Evolutionary conservation across 331 rosid species (phyloP).

Genomic region (Saraca asoca): DNA sequence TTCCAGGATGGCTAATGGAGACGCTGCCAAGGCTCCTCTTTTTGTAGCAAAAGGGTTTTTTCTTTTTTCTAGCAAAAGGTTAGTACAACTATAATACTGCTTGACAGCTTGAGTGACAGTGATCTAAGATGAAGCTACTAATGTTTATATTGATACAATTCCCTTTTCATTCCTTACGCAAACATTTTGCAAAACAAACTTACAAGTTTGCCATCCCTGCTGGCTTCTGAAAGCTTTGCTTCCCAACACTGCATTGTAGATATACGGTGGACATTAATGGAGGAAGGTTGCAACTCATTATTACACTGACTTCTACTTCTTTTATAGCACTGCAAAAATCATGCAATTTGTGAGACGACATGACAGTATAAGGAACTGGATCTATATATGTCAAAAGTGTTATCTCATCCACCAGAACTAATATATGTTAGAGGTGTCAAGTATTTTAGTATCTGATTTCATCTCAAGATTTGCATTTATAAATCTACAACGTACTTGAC

Average conservation of each 20-base stretch:
- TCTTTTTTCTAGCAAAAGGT: too few relatives aligned
- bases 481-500: background rate
- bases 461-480: background rate
- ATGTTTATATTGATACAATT: too few relatives aligned
- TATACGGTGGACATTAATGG: constrained; percentile 53
- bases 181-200: constrained; percentile 24
- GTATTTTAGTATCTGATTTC: background rate
- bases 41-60: too few relatives aligned
- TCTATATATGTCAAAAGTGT: too few relatives aligned
- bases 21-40: too few relatives aligned
- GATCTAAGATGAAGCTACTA: background rate
- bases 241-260: constrained; percentile 65
- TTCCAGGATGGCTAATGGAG: too few relatives aligned
- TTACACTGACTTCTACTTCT: background rate
- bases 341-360: background rate
- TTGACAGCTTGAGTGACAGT: too few relatives aligned
- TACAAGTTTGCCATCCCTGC: constrained; percentile 56
- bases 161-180: background rate
- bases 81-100: too few relatives aligned
- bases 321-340: constrained; percentile 17
- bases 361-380: background rate
- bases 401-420: background rate
- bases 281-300: constrained; percentile 39
- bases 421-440: background rate
- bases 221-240: constrained; percentile 63